phyloP scores from a whole-genome alignment of 768 basidiomycete species.

The Kwoniella sp. region DNA sequence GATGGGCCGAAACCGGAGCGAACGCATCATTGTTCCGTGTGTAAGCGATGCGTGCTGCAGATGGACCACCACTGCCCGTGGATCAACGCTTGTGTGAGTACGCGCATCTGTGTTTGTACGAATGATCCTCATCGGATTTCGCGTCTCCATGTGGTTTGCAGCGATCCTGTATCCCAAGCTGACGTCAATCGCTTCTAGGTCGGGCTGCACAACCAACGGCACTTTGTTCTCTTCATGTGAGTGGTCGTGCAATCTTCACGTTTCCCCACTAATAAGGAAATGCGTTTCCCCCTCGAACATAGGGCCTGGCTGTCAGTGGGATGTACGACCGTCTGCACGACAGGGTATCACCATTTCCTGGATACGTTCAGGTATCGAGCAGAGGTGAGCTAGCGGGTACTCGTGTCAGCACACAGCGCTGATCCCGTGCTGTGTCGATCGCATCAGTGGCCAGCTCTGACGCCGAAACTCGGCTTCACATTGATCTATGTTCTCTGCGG shows the following conservation, averaged over 20 bases:
- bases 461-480: conserved; percentile 72
- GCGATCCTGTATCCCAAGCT: no score
- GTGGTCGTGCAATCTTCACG: conserved; percentile 42
- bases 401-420: no score
- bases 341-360: conserved; percentile 69
- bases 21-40: conserved; percentile 89
- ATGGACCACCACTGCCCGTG: conserved; percentile 61
- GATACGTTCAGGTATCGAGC: conserved; percentile 62
- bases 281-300: background rate
- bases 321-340: conserved; percentile 64
- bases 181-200: conserved; percentile 56
- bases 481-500: conserved; percentile 73
- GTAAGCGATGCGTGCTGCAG: conserved; percentile 77
- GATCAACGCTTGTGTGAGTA: conserved; percentile 85
- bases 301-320: conserved; percentile 81
- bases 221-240: conserved; percentile 93
- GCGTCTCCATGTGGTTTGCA: no score
- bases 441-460: conserved; percentile 62
- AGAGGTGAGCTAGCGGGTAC: conserved; percentile 17
- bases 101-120: no score
- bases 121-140: no score
- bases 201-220: conserved; percentile 89
- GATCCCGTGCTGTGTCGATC: no score
- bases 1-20: conserved; percentile 77
- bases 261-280: background rate